Percentiles rank a stretch among this genome's conserved stretches.
Conservation (phyloP, 495 filamentous ascomycete species). For the Haplographium delicatum region DNA sequence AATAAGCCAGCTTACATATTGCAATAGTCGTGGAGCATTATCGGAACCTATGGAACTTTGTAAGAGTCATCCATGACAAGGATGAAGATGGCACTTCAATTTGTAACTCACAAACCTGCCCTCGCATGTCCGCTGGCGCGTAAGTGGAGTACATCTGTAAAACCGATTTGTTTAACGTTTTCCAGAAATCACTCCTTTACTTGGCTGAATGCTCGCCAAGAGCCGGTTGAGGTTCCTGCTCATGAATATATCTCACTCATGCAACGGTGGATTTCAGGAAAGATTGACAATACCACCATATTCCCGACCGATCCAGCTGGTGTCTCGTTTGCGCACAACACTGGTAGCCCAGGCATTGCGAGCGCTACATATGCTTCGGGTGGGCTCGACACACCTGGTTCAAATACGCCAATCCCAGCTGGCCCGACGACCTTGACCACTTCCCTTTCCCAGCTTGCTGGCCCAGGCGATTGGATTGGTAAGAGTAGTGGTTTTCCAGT, state of each 20-base stretch:
- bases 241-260: slow-evolving; percentile 87
- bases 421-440: slow-evolving; percentile 43
- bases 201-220: slow-evolving; percentile 67
- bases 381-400: slow-evolving; percentile 51
- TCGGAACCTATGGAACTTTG: slow-evolving; percentile 76
- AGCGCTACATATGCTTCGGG: slow-evolving; percentile 52
- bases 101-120: slow-evolving; percentile 78
- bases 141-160: slow-evolving; percentile 43
- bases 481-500: slow-evolving; percentile 84
- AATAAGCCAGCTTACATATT: not conserved
- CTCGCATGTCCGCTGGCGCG: slow-evolving; percentile 87
- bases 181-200: slow-evolving; percentile 79
- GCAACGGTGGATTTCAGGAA: slow-evolving; percentile 89
- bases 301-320: slow-evolving; percentile 72
- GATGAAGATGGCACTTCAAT: slow-evolving; percentile 67
- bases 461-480: slow-evolving; percentile 69
- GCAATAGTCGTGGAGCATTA: slow-evolving; percentile 83
- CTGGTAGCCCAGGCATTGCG: slow-evolving; percentile 39
- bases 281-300: slow-evolving; percentile 78
- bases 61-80: slow-evolving; percentile 72
- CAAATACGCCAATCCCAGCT: slow-evolving; percentile 43
- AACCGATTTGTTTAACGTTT: slow-evolving; percentile 11
- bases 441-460: slow-evolving; percentile 41
- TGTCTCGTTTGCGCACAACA: slow-evolving; percentile 50
- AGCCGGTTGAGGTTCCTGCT: slow-evolving; percentile 66